These are phyloP conservation scores for Phaeotremella skinneri DNA, from an alignment of 768 basidiomycete species.

Conservation along the genomic window DNA sequence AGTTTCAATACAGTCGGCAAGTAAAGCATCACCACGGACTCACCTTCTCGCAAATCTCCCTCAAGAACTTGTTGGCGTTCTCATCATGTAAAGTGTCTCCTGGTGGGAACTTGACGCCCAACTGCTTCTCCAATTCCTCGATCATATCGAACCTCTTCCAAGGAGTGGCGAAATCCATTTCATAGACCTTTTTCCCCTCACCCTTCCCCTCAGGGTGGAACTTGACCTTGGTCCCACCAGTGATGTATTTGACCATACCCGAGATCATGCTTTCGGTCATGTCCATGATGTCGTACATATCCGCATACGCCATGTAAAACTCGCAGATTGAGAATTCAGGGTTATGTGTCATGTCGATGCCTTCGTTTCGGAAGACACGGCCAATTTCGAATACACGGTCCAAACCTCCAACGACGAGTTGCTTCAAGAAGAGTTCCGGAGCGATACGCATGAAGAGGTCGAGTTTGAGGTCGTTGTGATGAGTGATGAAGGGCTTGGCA, in stretches of 20 bases:
- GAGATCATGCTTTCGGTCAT: constrained; percentile 87
- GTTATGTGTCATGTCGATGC: constrained; percentile 98
- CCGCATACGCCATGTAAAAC: constrained; percentile 99
- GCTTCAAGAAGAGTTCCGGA: constrained; percentile 96
- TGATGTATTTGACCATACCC: constrained; percentile 83
- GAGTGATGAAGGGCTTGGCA: constrained; percentile 97
- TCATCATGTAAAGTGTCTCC: constrained; percentile 83
- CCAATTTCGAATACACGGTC: constrained; percentile 99
- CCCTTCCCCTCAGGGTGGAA: constrained; percentile 96
- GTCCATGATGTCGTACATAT: constrained; percentile 98
- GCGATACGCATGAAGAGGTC: constrained; percentile 96
- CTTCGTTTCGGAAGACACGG: constrained; percentile 95
- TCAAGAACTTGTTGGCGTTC: constrained; percentile 83
- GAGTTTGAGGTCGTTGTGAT: constrained; percentile 96
- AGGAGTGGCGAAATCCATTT: constrained; percentile 83
- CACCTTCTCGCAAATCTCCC: constrained; percentile 80
- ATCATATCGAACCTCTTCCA: constrained; percentile 99
- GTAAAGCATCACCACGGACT: constrained; percentile 12
- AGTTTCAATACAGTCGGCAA: constrained; percentile 4
- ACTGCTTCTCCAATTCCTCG: constrained; percentile 87
- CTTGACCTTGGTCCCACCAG: constrained; percentile 68
- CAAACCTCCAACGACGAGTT: constrained; percentile 92
- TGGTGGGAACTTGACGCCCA: constrained; percentile 85
- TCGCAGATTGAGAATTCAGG: constrained; percentile 99
- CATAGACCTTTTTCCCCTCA: constrained; percentile 58